Conservation (phyloP, 2,329 filamentous ascomycete genomes). For the Claviceps arundinis region DNA sequence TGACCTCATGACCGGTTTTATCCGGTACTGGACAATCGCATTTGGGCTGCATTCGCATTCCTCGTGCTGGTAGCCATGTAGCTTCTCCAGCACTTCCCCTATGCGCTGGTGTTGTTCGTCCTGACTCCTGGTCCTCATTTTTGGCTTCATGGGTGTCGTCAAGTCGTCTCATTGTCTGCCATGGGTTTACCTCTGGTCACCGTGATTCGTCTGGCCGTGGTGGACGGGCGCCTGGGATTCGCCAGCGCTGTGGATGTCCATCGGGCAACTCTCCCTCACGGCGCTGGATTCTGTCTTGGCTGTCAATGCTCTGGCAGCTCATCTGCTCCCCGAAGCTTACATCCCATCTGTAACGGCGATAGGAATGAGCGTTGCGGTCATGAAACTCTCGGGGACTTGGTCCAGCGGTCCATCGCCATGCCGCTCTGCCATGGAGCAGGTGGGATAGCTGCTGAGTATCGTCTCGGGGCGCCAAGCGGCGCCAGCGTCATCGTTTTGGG, state of each 20-base stretch:
- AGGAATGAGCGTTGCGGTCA: slow-evolving; percentile 66
- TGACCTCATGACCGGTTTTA: slow-evolving; percentile 53
- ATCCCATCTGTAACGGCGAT: slow-evolving; percentile 61
- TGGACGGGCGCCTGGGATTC: slow-evolving; percentile 17
- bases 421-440: slow-evolving; percentile 89
- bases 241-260: slow-evolving; percentile 42
- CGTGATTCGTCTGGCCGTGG: slow-evolving; percentile 28
- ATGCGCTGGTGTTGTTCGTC: slow-evolving; percentile 60
- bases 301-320: slow-evolving; percentile 62
- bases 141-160: slow-evolving; percentile 38
- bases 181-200: slow-evolving; percentile 45
- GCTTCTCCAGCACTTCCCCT: slow-evolving; percentile 55
- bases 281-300: slow-evolving; percentile 88
- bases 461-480: slow-evolving; percentile 82
- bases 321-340: slow-evolving; percentile 58
- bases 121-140: slow-evolving; percentile 41
- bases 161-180: slow-evolving; percentile 27
- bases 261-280: slow-evolving; percentile 82
- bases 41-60: slow-evolving; percentile 67
- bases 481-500: slow-evolving; percentile 73
- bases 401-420: slow-evolving; percentile 63
- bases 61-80: slow-evolving; percentile 56
- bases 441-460: slow-evolving; percentile 78
- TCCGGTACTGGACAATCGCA: slow-evolving; percentile 61
- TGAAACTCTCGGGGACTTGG: slow-evolving; percentile 80